A percentile compares a stretch with the other conserved stretches of the same genome.
phyloP scores from a whole-genome alignment of 148 eudicot genomes.

The Rhododendron henanense region DNA sequence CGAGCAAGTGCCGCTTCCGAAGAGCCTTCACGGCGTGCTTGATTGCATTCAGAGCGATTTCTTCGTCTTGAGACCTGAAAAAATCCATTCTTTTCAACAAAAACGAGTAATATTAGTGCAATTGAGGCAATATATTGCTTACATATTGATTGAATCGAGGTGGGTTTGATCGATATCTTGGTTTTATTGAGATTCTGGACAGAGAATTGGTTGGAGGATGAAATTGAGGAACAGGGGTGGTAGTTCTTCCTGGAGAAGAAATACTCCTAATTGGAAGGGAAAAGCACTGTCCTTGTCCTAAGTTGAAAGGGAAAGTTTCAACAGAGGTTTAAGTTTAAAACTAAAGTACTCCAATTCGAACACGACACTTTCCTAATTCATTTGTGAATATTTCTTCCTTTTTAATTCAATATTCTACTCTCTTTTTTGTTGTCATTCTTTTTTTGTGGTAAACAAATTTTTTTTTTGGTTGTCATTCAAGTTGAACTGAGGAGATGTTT shows the following conservation, averaged over 20 bases:
- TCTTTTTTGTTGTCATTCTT: no score
- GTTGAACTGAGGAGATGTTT: no score
- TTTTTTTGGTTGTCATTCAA: no score
- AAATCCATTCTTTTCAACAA: neutral
- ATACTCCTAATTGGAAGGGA: neutral
- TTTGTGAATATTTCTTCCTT: no score
- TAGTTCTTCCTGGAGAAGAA: neutral
- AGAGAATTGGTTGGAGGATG: neutral
- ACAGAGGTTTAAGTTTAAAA: neutral
- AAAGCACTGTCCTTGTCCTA: neutral
- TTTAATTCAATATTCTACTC: no score
- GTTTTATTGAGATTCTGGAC: neutral
- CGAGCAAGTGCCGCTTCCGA: conserved; percentile 71
- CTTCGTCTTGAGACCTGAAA: conserved; percentile 61
- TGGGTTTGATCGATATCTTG: neutral
- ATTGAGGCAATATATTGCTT: neutral
- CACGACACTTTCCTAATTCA: no score
- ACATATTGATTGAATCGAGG: conserved; percentile 13
- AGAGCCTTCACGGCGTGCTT: conserved; percentile 75
- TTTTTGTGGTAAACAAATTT: no score
- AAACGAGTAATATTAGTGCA: neutral
- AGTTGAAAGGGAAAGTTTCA: neutral
- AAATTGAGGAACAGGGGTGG: neutral
- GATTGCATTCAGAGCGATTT: conserved; percentile 56
- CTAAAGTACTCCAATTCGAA: neutral